phyloP scores from a whole-genome alignment of 441 rosid genomes.

The Biscutella laevigata region DNA sequence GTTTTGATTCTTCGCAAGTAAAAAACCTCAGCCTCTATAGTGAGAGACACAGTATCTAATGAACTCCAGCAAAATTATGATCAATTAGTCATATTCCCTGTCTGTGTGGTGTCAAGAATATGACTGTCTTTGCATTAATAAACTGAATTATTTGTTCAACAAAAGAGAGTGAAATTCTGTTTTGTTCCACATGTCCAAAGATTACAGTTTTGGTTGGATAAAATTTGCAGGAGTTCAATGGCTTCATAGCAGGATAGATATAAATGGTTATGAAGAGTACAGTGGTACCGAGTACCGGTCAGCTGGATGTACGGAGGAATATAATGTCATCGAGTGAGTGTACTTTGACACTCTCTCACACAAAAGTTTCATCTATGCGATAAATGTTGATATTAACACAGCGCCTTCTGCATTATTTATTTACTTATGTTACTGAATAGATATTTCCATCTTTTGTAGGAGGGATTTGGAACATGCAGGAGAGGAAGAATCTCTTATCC shows the following conservation, averaged over 20 bases:
- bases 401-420: not conserved
- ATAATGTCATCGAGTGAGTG: constrained; percentile 62
- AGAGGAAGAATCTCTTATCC: constrained; percentile 57
- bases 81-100: not conserved
- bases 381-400: not conserved
- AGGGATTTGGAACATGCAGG: constrained; percentile 71
- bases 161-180: not conserved
- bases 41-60: not conserved
- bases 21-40: not conserved
- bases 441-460: constrained; percentile 35
- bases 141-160: too few species aligned
- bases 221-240: constrained; percentile 64
- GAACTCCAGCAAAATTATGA: not conserved
- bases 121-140: not conserved
- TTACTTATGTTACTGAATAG: not conserved
- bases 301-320: constrained; percentile 85
- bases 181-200: not conserved
- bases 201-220: not conserved
- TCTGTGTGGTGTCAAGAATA: not conserved
- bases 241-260: constrained; percentile 80
- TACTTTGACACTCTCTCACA: not conserved
- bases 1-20: not conserved
- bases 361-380: not conserved
- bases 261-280: constrained; percentile 84
- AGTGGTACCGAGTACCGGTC: constrained; percentile 84